Evolutionary conservation across 805 yeast genomes (phyloP), one percentile per base, ranked within the genome.

Genomic region (Starmera pachycereana): DNA sequence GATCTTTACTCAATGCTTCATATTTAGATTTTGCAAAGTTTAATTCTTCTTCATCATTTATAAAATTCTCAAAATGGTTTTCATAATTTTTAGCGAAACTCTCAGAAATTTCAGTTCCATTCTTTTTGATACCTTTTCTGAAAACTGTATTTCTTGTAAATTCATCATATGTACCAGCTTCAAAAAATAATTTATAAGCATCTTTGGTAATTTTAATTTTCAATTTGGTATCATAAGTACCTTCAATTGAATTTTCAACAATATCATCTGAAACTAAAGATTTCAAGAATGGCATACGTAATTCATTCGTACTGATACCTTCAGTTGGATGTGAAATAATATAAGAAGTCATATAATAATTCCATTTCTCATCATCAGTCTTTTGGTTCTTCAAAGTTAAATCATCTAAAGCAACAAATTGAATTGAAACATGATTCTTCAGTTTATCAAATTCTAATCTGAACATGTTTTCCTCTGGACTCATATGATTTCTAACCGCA

Each of bases 301-400:
- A 72, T 48, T 77, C 78, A 34, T 82, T 78, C 14, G 85, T 76
- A 13, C 87, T 79, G 13, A 92, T 82, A 28, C 97, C 97, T 60
- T 92, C 99, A 3, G 99, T 92, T 32, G 98, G 97, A 53, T 87
- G 95, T 4, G 95, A 82, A 84, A 92, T 82, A 34, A 89, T 75
- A 59, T 83, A 92, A 34, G 95, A 84, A 0, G 97, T 90, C 38
- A 92, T 72, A 56, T 92, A 92, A 64, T 92, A 90, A 57, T 87
- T 89, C 83, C 96, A 92, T 52, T 75, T 76, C 47, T 86, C 94
- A 50, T 84, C 90, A 4, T 78, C 75, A 18, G 78, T 72, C 49
- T 69, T 67, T 10, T 72, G 68, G 47, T 84, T 85, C 43, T 80
- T 80, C 54, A 89, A 71, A 0, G 97, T 89, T 51, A 89, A 65